Evolutionary conservation across 768 basidiomycete genomes (phyloP).

Genomic region (Mycena rosella): DNA sequence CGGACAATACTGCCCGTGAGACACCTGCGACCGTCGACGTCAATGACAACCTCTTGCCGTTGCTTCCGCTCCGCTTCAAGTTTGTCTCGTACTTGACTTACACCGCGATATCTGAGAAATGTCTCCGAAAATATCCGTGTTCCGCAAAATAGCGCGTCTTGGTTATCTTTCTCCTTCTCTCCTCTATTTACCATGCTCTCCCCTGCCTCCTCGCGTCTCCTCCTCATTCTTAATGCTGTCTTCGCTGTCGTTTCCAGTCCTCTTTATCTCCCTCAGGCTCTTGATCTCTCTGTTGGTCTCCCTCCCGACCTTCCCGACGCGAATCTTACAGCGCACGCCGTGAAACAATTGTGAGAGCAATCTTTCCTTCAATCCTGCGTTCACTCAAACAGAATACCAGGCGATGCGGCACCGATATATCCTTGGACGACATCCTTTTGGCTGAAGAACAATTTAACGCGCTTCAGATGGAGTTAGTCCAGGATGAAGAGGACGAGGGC

Average conservation of each 20-base stretch:
- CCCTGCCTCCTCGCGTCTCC: constrained; percentile 12
- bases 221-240: not conserved
- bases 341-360: not conserved
- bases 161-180: too few species aligned
- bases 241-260: constrained; percentile 12
- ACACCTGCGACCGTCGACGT: too few species aligned
- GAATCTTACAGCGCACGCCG: not conserved
- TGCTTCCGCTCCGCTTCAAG: too few species aligned
- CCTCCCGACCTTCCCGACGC: not conserved
- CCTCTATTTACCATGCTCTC: constrained; percentile 14
- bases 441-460: not conserved
- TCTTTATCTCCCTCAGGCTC: not conserved
- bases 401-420: not conserved
- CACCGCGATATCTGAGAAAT: too few species aligned
- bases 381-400: not conserved
- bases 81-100: too few species aligned
- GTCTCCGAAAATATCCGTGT: too few species aligned
- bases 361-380: not conserved
- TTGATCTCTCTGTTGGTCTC: not conserved
- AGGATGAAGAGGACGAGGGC: not conserved
- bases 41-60: too few species aligned
- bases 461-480: not conserved
- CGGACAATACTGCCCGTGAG: too few species aligned
- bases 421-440: not conserved
- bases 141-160: too few species aligned